These are phyloP conservation scores for Hypoxylon fragiforme DNA, from an alignment of 495 filamentous ascomycete species.

Conservation along the genomic window DNA sequence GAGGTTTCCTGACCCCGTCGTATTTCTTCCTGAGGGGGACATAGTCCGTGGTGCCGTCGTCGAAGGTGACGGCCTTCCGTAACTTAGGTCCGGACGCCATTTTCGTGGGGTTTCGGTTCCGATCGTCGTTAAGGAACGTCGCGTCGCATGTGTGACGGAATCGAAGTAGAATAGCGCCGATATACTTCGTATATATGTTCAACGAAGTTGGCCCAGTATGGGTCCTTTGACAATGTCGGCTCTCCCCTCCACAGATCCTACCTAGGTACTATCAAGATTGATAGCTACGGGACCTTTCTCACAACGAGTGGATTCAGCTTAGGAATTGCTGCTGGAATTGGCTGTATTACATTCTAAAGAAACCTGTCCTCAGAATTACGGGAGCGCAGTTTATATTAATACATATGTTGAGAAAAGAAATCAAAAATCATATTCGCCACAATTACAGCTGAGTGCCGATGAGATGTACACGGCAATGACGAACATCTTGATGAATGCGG, in stretches of 20 bases:
- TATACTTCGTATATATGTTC: no score
- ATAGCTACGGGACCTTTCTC: no score
- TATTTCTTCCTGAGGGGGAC: slow-evolving; percentile 51
- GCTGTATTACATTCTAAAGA: not conserved
- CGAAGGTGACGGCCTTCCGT: slow-evolving; percentile 21
- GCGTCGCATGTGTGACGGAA: not conserved
- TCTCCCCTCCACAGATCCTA: no score
- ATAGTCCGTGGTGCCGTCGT: slow-evolving; percentile 53
- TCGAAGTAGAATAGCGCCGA: not conserved
- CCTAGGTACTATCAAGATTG: no score
- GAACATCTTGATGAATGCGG: not conserved
- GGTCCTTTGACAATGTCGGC: no score
- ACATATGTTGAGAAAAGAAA: not conserved
- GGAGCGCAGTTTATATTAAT: not conserved
- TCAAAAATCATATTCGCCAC: not conserved
- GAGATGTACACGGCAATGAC: not conserved
- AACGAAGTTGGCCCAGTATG: no score
- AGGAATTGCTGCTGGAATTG: not conserved
- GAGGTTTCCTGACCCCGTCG: slow-evolving; percentile 54
- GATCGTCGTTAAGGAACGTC: not conserved
- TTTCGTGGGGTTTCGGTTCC: not conserved
- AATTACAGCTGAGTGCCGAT: no score
- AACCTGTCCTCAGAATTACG: not conserved
- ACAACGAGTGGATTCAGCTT: not conserved
- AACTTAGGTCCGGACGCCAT: slow-evolving; percentile 45